These are phyloP conservation scores for Melampsora occidentalis DNA, from an alignment of 1,284 basidiomycete species.

Conservation along the genomic window DNA sequence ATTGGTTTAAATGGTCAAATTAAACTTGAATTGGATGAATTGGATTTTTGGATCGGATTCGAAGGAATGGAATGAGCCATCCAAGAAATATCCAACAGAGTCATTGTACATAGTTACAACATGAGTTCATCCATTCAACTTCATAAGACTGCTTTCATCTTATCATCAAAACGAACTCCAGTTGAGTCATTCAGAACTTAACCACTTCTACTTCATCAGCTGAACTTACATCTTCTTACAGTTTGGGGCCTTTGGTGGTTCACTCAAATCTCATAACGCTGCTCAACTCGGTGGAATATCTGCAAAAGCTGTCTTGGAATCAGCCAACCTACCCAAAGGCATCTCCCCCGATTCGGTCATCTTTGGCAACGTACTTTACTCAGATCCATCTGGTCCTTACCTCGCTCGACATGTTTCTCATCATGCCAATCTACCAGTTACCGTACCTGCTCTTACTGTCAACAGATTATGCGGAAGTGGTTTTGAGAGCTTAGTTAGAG, in stretches of 20 bases:
- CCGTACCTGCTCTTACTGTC: constrained; percentile 59
- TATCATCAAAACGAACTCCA: constrained; percentile 15
- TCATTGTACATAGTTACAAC: too few species aligned
- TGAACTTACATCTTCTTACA: neutral
- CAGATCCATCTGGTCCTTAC: constrained; percentile 69
- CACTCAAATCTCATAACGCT: constrained; percentile 23
- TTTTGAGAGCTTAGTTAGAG: constrained; percentile 89
- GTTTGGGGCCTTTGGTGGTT: constrained; percentile 16
- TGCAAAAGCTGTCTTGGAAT: constrained; percentile 51
- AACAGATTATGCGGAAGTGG: constrained; percentile 87
- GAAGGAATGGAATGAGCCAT: too few species aligned
- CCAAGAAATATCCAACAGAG: too few species aligned
- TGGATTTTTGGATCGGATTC: too few species aligned
- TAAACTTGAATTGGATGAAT: too few species aligned
- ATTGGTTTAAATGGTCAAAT: too few species aligned
- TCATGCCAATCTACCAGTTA: constrained; percentile 65
- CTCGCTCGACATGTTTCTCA: constrained; percentile 94
- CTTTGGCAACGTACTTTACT: constrained; percentile 52
- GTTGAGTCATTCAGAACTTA: neutral
- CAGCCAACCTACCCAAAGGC: constrained; percentile 46
- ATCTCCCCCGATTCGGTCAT: constrained; percentile 46
- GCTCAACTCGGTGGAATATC: constrained; percentile 49
- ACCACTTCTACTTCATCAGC: neutral
- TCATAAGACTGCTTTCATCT: neutral
- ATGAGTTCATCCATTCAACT: too few species aligned